Conservation (phyloP, 2,329 filamentous ascomycete species). For the Akanthomyces lecanii region DNA sequence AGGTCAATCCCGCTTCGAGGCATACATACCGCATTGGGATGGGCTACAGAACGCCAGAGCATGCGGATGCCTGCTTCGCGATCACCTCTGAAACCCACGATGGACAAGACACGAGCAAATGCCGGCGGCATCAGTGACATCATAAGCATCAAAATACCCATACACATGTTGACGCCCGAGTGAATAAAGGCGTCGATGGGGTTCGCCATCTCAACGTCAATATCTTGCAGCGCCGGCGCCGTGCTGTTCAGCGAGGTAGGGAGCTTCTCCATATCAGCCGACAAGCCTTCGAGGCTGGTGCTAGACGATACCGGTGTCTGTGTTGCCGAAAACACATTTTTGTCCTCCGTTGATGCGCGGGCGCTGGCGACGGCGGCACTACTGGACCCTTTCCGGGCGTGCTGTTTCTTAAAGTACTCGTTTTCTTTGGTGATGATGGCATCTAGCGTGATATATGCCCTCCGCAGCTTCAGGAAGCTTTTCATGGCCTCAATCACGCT, state of each 20-base stretch:
- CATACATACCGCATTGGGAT: slow-evolving; percentile 61
- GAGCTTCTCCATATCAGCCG: slow-evolving; percentile 42
- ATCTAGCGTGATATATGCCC: slow-evolving; percentile 80
- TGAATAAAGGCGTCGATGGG: slow-evolving; percentile 85
- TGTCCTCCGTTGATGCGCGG: not conserved
- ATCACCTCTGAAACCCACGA: slow-evolving; percentile 89
- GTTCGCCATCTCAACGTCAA: slow-evolving; percentile 36
- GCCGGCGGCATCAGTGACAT: slow-evolving; percentile 92
- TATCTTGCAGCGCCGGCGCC: slow-evolving; percentile 11
- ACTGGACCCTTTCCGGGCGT: slow-evolving; percentile 23
- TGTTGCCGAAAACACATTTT: slow-evolving; percentile 31
- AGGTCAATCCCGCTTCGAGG: no score
- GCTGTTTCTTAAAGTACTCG: slow-evolving; percentile 32
- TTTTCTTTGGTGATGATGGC: slow-evolving; percentile 72
- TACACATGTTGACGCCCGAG: slow-evolving; percentile 84
- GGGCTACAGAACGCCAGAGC: slow-evolving; percentile 86
- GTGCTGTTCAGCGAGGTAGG: slow-evolving; percentile 10
- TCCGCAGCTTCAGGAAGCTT: slow-evolving; percentile 88
- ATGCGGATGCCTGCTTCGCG: slow-evolving; percentile 75
- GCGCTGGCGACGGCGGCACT: not conserved
- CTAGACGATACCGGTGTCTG: slow-evolving; percentile 5
- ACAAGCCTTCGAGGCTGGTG: slow-evolving; percentile 25
- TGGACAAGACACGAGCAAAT: slow-evolving; percentile 78
- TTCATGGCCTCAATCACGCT: slow-evolving; percentile 86
- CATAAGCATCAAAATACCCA: slow-evolving; percentile 77